Conservation (phyloP, 129 eudicot species). For the Lactuca saligna region DNA sequence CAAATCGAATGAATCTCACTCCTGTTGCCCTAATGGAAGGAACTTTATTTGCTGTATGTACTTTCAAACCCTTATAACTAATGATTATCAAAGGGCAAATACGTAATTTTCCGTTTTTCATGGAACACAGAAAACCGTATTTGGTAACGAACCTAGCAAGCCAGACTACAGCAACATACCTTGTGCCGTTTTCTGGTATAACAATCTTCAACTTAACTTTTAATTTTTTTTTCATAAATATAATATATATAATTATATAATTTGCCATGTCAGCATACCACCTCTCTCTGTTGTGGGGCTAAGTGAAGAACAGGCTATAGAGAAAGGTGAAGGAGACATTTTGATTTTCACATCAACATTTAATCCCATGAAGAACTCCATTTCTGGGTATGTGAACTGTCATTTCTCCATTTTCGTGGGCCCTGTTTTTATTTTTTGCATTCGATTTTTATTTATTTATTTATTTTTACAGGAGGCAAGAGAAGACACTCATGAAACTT, state of each 20-base stretch:
- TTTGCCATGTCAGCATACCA: slow-evolving; percentile 71
- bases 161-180: slow-evolving; percentile 75
- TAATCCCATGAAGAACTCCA: slow-evolving; percentile 91
- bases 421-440: not conserved
- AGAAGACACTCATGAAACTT: slow-evolving; percentile 92
- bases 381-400: slow-evolving; percentile 68
- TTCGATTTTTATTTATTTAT: too few species aligned
- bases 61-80: not conserved
- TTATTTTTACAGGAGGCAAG: slow-evolving; percentile 73
- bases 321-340: slow-evolving; percentile 76
- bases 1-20: slow-evolving; percentile 93
- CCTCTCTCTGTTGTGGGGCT: slow-evolving; percentile 96
- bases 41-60: slow-evolving; percentile 78
- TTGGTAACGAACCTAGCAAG: slow-evolving; percentile 73
- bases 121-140: slow-evolving; percentile 70
- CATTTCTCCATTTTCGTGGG: not conserved
- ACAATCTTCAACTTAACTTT: slow-evolving; percentile 2
- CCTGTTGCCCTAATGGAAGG: slow-evolving; percentile 98
- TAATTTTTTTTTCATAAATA: not conserved
- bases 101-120: not conserved
- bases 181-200: slow-evolving; percentile 90
- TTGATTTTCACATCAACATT: slow-evolving; percentile 82
- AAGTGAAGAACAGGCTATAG: slow-evolving; percentile 92
- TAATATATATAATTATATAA: not conserved
- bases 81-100: not conserved